Conservation (phyloP, 208 protist species). For the Leishmania lainsoni region DNA sequence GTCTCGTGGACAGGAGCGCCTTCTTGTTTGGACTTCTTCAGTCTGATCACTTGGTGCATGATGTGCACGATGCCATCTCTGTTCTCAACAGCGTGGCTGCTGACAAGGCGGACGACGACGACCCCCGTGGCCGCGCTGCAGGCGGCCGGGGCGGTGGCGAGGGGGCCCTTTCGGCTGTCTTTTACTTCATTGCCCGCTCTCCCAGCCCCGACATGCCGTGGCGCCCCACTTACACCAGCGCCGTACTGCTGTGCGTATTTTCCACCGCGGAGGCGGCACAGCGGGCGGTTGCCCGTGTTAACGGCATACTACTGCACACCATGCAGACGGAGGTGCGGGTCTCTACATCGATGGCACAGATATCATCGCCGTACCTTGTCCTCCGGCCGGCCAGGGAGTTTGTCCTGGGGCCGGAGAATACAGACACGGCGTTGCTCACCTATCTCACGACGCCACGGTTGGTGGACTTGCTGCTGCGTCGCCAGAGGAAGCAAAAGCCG, state of each 20-base stretch:
- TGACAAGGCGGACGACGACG: neutral
- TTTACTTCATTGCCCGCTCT: slow-evolving; percentile 17
- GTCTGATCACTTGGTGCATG: slow-evolving; percentile 17
- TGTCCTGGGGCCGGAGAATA: slow-evolving; percentile 7
- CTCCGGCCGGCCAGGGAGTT: slow-evolving; percentile 19
- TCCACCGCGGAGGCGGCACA: slow-evolving; percentile 6
- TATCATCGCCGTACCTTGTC: neutral
- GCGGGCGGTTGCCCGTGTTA: slow-evolving; percentile 13
- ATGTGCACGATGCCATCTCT: slow-evolving; percentile 33
- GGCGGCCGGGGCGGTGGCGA: neutral
- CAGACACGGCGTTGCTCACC: slow-evolving; percentile 24
- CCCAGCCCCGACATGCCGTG: slow-evolving; percentile 33
- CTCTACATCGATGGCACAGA: neutral
- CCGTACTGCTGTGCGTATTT: slow-evolving; percentile 26
- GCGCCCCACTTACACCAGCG: slow-evolving; percentile 23
- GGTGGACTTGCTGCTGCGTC: slow-evolving; percentile 20
- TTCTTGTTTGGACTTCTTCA: slow-evolving; percentile 28
- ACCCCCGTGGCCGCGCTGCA: neutral
- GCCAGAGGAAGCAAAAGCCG: slow-evolving; percentile 6
- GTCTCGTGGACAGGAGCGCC: slow-evolving; percentile 26
- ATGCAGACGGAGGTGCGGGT: neutral
- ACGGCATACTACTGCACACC: neutral
- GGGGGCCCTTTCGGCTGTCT: slow-evolving; percentile 13
- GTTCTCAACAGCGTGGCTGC: neutral
- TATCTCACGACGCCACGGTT: slow-evolving; percentile 24